Evolutionary conservation across 1,284 basidiomycete species (phyloP), one percentile per base, ranked within the genome.

Genomic region (Porphyrellus sp.): DNA sequence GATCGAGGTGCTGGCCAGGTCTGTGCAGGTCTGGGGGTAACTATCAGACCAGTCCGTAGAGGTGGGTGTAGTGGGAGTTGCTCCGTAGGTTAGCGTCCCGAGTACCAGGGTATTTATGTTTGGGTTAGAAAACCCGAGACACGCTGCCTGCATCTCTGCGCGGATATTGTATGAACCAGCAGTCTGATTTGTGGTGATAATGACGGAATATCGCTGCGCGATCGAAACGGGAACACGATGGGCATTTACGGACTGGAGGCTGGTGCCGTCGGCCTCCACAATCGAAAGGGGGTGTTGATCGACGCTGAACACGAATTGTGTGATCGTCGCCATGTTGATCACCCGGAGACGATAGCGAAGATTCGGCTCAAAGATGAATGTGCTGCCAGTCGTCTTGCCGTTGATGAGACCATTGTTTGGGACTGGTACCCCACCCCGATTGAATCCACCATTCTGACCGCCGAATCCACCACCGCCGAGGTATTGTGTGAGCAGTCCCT

Each of bases 341-440:
- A 68, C 21, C 21, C 65, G 66, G 21, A 68, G 54, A 35, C 69
- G 65, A 33, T 71, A 68, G n/a, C 58, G 58, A 25, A 57, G 46
- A 48, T 70, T 66, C 20, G 64, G 61, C 44, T 70, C 54, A 35
- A 68, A 45, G 37, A 53, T n/a, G 27, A 68, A 64, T 2, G 55
- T 25, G 9, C 60, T 41, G 24, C 56, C 64, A 31, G 4, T 68
- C 63, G 35, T 64, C 46, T 46, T 57, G 43, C 69, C 65, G 23
- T 68, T 70, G 55, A 67, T 70, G 41, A 67, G 69, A 41, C 65
- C 65, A 39, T 39, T 70, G 46, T 68, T 68, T 49, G 69, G 68
- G 30, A 66, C 62, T 38, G 65, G 65, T 42, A 70, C 65, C 13
- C 67, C 69, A 25, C 65, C 69, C 0, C 68, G 48, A 48, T 68